Percentiles rank a stretch among this genome's conserved stretches.
Conservation (phyloP, 2,329 filamentous ascomycete genomes). For the Trichoderma brevicompactum region DNA sequence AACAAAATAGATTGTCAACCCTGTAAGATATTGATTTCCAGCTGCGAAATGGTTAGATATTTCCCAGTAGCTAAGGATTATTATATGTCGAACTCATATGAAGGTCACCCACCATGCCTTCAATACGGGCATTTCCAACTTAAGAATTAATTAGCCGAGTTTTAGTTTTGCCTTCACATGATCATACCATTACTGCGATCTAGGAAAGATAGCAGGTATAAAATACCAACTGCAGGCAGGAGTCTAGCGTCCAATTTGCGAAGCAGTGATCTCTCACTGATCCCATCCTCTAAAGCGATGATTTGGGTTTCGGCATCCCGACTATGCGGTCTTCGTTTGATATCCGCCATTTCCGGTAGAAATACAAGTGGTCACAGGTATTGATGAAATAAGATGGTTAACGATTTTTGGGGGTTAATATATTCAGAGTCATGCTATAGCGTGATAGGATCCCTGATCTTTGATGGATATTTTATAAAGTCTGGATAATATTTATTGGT, state of each 20-base stretch:
- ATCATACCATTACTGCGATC: conserved; percentile 61
- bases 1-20: conserved; percentile 68
- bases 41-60: conserved; percentile 39
- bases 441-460: neutral
- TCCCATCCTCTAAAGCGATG: conserved; percentile 12
- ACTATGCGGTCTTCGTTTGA: neutral
- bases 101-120: conserved; percentile 57
- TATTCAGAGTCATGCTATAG: neutral
- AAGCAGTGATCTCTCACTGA: conserved; percentile 62
- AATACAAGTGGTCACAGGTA: no score
- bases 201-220: conserved; percentile 62
- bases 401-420: no score
- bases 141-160: conserved; percentile 28
- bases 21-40: conserved; percentile 67
- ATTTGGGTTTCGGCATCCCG: neutral
- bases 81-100: conserved; percentile 51
- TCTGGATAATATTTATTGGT: neutral
- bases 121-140: conserved; percentile 64
- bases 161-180: conserved; percentile 39
- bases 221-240: conserved; percentile 57
- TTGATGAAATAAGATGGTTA: no score
- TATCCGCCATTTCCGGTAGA: neutral
- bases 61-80: neutral
- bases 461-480: neutral
- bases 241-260: conserved; percentile 59